Evolutionary conservation across 805 yeast species (phyloP), one percentile per base, ranked within the genome.

Genomic region (Myxozyma udenii): DNA sequence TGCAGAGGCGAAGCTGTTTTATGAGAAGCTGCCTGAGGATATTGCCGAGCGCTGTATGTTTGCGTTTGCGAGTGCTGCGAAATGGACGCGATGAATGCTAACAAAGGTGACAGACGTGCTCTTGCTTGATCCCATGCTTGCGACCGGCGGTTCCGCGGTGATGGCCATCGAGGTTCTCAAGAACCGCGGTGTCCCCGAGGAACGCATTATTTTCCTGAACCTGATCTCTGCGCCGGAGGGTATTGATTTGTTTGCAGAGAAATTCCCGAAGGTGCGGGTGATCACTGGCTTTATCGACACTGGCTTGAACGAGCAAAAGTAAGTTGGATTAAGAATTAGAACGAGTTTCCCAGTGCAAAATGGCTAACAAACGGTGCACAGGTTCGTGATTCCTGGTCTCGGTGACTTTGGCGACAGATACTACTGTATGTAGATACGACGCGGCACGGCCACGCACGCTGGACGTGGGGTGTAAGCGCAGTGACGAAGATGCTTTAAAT

Each of bases 371-470:
- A n/a, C n/a, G n/a, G n/a, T n/a, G n/a, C n/a, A 11, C n/a, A 60
- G 60, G 44, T 61, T 83, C 70, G 85, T 93, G 62, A 81, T 81
- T 43, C 98, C 98, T 28, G 98, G 98, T 42, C 76, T 93, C 61
- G 98, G 98, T 66, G 98, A 93, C 67, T 93, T 93, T 66, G 98
- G 98, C 66, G 98, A 93, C 73, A 79, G 98, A 71, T 93, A 93
- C 73, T 93, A 91, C 74, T 87, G 96, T 73, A 80, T 87, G 57
- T 90, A 76, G 68, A 32, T 21, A 9, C 33, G 14, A 14, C 33
- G 9, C 14, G 14, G 33, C 33, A 9, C 14, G 33, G 33, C 9
- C 14, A 28, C 33, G 33, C 14, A 28, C 14, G 14, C 33, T 28
- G 14, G 9, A 28, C 33, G n/a, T n/a, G n/a, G n/a, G n/a, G n/a